phyloP scores from a whole-genome alignment of 2,329 filamentous ascomycete species.

The Venturia nashicola region DNA sequence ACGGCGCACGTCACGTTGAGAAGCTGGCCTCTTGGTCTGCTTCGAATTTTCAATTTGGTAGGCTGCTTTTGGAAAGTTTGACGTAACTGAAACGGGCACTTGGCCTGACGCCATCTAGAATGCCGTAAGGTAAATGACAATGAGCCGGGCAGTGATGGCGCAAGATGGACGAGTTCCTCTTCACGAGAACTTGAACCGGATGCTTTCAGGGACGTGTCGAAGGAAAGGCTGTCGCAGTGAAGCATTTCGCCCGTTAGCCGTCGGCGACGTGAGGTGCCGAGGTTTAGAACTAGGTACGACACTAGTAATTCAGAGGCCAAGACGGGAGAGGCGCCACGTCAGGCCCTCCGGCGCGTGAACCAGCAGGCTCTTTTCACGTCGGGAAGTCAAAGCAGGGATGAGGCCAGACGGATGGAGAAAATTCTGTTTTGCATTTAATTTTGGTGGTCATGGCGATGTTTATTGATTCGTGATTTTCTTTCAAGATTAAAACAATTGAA shows the following conservation, averaged over 20 bases:
- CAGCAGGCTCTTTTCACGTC: background rate
- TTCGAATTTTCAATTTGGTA: conserved; percentile 1
- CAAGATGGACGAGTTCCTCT: background rate
- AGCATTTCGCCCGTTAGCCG: background rate
- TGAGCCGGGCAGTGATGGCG: background rate
- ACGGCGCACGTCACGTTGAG: background rate
- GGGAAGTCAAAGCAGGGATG: background rate
- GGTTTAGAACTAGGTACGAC: background rate
- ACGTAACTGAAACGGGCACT: background rate
- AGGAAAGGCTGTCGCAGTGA: background rate
- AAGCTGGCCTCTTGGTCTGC: background rate
- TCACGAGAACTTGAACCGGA: background rate
- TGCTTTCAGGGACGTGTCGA: background rate
- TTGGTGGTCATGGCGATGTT: background rate
- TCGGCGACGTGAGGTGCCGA: background rate
- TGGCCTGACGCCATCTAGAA: background rate
- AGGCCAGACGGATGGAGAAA: background rate
- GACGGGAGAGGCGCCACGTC: too few species aligned
- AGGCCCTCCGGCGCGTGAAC: background rate
- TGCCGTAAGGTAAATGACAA: background rate
- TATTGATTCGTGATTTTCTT: background rate
- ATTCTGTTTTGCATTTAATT: background rate
- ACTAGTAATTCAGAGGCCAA: too few species aligned
- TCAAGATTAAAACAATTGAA: background rate
- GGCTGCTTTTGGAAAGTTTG: background rate